Conservation (phyloP, 495 filamentous ascomycete species). For the Penicillium odoratum region DNA sequence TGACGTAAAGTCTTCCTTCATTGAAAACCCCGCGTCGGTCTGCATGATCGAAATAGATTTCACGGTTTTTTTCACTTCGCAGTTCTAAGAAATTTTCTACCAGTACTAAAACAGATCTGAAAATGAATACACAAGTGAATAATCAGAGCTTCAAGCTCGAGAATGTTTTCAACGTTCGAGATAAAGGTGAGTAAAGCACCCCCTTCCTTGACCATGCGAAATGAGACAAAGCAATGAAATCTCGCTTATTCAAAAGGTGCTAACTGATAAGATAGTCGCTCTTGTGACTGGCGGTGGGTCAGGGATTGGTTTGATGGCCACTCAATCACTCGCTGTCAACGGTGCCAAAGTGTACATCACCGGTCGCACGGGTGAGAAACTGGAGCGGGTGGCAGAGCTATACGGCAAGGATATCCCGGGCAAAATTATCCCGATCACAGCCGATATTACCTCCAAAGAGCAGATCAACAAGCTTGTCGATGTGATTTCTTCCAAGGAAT, state of each 20-base stretch:
- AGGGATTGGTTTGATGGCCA: slow-evolving; percentile 53
- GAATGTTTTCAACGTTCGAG: slow-evolving; percentile 57
- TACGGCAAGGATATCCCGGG: slow-evolving; percentile 48
- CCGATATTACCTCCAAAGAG: slow-evolving; percentile 51
- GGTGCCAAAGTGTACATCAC: slow-evolving; percentile 62
- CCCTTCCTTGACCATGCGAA: not conserved
- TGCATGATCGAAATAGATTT: no score
- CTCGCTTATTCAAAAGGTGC: not conserved
- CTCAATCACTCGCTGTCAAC: slow-evolving; percentile 61
- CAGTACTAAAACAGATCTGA: not conserved
- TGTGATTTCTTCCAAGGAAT: slow-evolving; percentile 45
- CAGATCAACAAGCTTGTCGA: slow-evolving; percentile 46
- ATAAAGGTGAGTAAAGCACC: slow-evolving; percentile 31
- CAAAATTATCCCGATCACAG: slow-evolving; percentile 56
- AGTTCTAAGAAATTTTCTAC: no score
- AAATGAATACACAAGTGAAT: slow-evolving; percentile 25
- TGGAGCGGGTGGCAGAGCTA: slow-evolving; percentile 50
- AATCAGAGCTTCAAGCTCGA: slow-evolving; percentile 51
- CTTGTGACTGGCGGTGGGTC: slow-evolving; percentile 57
- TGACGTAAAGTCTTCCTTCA: no score
- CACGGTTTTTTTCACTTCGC: no score
- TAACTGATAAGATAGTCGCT: slow-evolving; percentile 38
- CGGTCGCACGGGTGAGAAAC: slow-evolving; percentile 56
- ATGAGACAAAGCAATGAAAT: not conserved
- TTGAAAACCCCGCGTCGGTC: no score